A percentile compares a stretch with the other conserved stretches of the same genome.
These are phyloP conservation scores for Eremomyces bilateralis DNA, from an alignment of 495 filamentous ascomycete genomes.

Conservation along the genomic window DNA sequence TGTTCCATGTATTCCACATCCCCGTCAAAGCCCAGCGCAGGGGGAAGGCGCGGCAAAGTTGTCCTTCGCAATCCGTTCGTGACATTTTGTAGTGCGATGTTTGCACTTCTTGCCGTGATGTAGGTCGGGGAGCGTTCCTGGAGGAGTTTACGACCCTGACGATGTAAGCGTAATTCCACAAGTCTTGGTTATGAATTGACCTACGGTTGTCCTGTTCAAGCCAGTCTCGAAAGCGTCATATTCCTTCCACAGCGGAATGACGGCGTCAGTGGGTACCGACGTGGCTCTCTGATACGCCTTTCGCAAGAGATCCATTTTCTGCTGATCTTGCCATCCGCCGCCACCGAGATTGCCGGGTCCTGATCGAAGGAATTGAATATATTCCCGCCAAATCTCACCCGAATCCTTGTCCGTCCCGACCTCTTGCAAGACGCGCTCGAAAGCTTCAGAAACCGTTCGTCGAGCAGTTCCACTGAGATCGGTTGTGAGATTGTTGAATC, in stretches of 20 bases:
- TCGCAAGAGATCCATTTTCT: slow-evolving; percentile 85
- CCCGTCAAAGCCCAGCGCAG: slow-evolving; percentile 66
- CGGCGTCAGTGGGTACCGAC: slow-evolving; percentile 54
- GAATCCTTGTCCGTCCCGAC: slow-evolving; percentile 82
- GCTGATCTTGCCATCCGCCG: slow-evolving; percentile 78
- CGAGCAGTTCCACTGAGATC: slow-evolving; percentile 59
- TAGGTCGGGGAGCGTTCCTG: slow-evolving; percentile 81
- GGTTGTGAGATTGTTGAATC: slow-evolving; percentile 62
- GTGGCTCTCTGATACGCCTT: slow-evolving; percentile 83
- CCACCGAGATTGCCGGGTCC: slow-evolving; percentile 72
- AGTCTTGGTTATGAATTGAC: slow-evolving; percentile 4
- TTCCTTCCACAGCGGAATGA: slow-evolving; percentile 82
- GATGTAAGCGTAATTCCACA: slow-evolving; percentile 3
- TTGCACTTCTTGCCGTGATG: slow-evolving; percentile 77
- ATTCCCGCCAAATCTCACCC: slow-evolving; percentile 81
- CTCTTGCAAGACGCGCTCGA: slow-evolving; percentile 74
- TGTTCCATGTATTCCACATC: slow-evolving; percentile 68
- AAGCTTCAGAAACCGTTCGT: slow-evolving; percentile 54
- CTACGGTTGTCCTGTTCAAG: slow-evolving; percentile 70
- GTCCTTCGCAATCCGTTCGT: slow-evolving; percentile 57
- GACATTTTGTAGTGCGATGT: slow-evolving; percentile 64
- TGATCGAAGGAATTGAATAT: slow-evolving; percentile 71
- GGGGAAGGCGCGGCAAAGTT: slow-evolving; percentile 60
- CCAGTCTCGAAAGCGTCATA: slow-evolving; percentile 90
- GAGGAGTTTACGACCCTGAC: slow-evolving; percentile 70